phyloP scores from a whole-genome alignment of 1,284 basidiomycete genomes.

The Ustilago crameri region DNA sequence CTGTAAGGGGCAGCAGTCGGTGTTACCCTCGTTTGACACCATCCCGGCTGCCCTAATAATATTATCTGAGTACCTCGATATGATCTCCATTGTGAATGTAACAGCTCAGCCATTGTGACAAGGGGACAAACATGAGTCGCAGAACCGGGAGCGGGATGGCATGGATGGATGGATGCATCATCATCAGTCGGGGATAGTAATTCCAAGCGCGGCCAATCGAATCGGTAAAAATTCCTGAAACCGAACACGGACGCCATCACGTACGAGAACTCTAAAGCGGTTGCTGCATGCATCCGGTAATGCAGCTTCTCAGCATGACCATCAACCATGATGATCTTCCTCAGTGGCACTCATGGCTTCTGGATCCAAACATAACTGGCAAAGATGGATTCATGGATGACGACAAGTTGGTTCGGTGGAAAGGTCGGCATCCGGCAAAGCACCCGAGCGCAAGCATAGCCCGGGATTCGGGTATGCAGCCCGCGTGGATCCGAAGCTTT shows the following conservation, averaged over 20 bases:
- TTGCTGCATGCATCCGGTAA: not conserved
- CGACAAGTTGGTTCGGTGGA: too few relatives aligned
- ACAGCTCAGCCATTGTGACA: too few relatives aligned
- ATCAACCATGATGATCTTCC: not conserved
- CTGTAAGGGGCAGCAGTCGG: slow-evolving; percentile 3
- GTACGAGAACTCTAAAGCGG: slow-evolving; percentile 14
- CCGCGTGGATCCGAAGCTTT: slow-evolving; percentile 4
- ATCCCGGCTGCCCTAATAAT: slow-evolving; percentile 1
- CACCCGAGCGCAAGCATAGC: not conserved
- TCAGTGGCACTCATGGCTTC: too few relatives aligned
- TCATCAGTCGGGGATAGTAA: too few relatives aligned
- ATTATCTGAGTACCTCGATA: too few relatives aligned
- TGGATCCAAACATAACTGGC: too few relatives aligned
- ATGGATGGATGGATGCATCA: not conserved
- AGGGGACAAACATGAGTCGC: too few relatives aligned
- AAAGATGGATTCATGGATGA: too few relatives aligned
- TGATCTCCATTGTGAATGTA: too few relatives aligned
- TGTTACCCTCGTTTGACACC: not conserved
- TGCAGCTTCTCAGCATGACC: not conserved
- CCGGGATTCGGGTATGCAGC: slow-evolving; percentile 34
- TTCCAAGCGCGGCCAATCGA: not conserved
- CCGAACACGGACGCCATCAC: slow-evolving; percentile 8
- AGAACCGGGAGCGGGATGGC: too few relatives aligned
- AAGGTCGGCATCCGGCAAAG: not conserved
- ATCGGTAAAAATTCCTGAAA: slow-evolving; percentile 1